Base-by-base conservation (phyloP, 2,329 filamentous ascomycete species). In the Hypoxylon sp. region DNA sequence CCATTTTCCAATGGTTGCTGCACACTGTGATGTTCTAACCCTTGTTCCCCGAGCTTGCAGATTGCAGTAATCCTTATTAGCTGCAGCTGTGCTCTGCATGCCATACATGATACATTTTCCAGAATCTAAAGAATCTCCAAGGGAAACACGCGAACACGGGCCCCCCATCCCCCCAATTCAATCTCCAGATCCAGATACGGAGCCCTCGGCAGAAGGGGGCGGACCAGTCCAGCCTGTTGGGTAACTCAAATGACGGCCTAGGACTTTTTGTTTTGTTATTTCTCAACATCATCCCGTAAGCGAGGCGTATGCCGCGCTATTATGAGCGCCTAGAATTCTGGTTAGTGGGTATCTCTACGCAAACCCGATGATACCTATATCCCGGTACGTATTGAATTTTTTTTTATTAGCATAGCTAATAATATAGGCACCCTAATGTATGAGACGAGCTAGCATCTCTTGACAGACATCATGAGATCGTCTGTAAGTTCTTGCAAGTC, bases 31-130 rank as follows among this genome's bases (percentile, higher is more conserved):
- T 68, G 60, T 59, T 62, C 43, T 49, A 45, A 72, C 41, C 74
- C 74, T 61, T 72, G 73, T 72, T 75, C 69, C 70, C 68, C 67
- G 67, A 68, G 63, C 72, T 69, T 75, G 71, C 71, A 73, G 69
- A 52, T 71, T 73, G 75, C 74, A 76, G 72, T 66, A 72, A 70
- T 72, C 55, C 67, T 74, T 76, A 75, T 70, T 76, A 76, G 75
- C 72, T 76, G 75, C 75, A 77, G 75, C 74, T 76, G 69, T 73
- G 72, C 71, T 75, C 74, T 77, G 75, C 75, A 77, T 76, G 74
- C 73, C 74, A 73, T 76, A 76, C 69, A 71, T 73, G 58, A 65
- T 60, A 68, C 64, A 45, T 58, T 63, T 70, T 64, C 69, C 67
- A 23, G 23, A 23, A 23, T 65, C 60, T 65, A 21, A 30, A 55